These are phyloP conservation scores for Clarireedia paspali DNA, from an alignment of 2,329 filamentous ascomycete genomes.

Conservation along the genomic window DNA sequence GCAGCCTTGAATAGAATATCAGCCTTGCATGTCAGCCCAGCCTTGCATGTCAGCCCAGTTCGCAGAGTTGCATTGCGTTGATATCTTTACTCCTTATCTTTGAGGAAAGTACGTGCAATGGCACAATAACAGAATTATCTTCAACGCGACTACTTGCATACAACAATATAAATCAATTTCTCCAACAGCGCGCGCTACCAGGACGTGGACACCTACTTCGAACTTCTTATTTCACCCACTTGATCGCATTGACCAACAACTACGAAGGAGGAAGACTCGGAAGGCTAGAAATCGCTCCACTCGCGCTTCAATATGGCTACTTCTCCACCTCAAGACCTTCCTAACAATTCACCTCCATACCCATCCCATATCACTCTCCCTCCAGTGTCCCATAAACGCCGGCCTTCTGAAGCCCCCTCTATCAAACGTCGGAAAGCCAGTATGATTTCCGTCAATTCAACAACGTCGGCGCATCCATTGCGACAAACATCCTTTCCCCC, in stretches of 20 bases:
- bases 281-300: too few relatives aligned
- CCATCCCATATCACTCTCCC: conserved; percentile 44
- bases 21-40: too few relatives aligned
- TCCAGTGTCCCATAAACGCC: conserved; percentile 50
- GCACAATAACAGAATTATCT: too few relatives aligned
- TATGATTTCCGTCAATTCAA: conserved; percentile 47
- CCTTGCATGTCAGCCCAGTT: too few relatives aligned
- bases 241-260: neutral
- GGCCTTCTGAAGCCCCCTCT: conserved; percentile 39
- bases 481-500: conserved; percentile 78
- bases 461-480: conserved; percentile 54
- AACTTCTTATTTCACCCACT: neutral
- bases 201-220: too few relatives aligned
- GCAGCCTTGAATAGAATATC: too few relatives aligned
- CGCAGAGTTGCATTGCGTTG: too few relatives aligned
- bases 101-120: too few relatives aligned
- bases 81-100: too few relatives aligned
- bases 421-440: conserved; percentile 67
- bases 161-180: too few relatives aligned
- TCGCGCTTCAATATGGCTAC: conserved; percentile 22
- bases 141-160: too few relatives aligned
- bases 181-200: too few relatives aligned
- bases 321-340: conserved; percentile 23
- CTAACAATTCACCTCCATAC: conserved; percentile 44
- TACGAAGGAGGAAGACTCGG: neutral